Evolutionary conservation across 202 grass and related monocot genomes (phyloP), one percentile per base, ranked within the genome.

Genomic region (Carex sylvatica): DNA sequence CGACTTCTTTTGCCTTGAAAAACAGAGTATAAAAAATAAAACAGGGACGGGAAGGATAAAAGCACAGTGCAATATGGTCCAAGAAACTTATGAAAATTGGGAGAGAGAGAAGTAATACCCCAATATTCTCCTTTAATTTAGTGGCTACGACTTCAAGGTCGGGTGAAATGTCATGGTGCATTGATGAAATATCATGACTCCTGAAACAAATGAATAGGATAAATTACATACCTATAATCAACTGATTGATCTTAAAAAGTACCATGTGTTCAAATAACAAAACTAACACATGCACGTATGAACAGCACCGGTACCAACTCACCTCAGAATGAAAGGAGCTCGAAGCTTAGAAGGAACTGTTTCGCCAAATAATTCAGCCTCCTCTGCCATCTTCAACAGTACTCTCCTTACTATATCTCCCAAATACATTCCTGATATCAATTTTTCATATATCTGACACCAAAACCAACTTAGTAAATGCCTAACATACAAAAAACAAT

Each of bases 371-470:
- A 91, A 60, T 49, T 77, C 19, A 33, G 85, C 80, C 46, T 94
- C 81, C 84, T 86, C 49, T 1, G 88, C 90, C 40, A 98, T 72
- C 83, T 94, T 93, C 79, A 91, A 79, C 42, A 98, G 85, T 7
- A 91, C 92, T 68, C 92, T 91, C 63, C 92, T 87, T 63, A 94
- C 90, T 53, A 98, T 91, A 76, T 95, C 90, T 13, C 95, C 95
- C 55, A 98, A 83, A 84, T 94, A 95, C 92, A 98, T 95, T 84
- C 92, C 95, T 4, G 95, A 95, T 2, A 55, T 93, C 79, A 98
- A 86, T 85, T 98, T 98, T 85, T 98, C 95, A 30, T 93, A 98
- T 6, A 98, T 95, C 95, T 98, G 87, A 26, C 24, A 76, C 26
- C 72, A 55, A 76, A 56, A 76, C 70, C 23, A 55, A 56, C 35